These are phyloP conservation scores for Aureobasidium vineae DNA, from an alignment of 2,329 filamentous ascomycete genomes.

Conservation along the genomic window DNA sequence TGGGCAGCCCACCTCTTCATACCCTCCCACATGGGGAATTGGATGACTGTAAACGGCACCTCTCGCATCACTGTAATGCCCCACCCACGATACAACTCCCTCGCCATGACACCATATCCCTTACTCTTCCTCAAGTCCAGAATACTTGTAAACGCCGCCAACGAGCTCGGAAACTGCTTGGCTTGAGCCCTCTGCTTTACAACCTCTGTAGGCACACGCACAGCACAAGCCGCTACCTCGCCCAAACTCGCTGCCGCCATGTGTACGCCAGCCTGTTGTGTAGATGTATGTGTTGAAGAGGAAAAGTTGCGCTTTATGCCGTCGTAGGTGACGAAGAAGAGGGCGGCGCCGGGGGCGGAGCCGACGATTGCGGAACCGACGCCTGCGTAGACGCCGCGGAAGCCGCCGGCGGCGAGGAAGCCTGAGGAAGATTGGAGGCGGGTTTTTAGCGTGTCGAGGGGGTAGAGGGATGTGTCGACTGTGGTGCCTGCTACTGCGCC, in stretches of 20 bases:
- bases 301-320: slow-evolving; percentile 32
- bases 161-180: slow-evolving; percentile 69
- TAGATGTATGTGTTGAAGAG: background rate
- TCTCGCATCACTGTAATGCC: slow-evolving; percentile 90
- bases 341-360: slow-evolving; percentile 87
- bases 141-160: slow-evolving; percentile 68
- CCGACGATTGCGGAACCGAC: slow-evolving; percentile 87
- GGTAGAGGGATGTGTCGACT: slow-evolving; percentile 94
- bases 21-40: slow-evolving; percentile 95
- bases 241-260: slow-evolving; percentile 84
- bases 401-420: slow-evolving; percentile 81
- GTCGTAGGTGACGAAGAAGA: slow-evolving; percentile 69
- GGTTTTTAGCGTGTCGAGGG: slow-evolving; percentile 98
- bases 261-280: slow-evolving; percentile 53
- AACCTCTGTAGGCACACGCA: slow-evolving; percentile 93
- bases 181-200: slow-evolving; percentile 97
- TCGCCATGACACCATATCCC: slow-evolving; percentile 61
- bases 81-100: slow-evolving; percentile 89
- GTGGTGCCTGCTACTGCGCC: slow-evolving; percentile 91
- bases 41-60: slow-evolving; percentile 94
- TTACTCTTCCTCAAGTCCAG: slow-evolving; percentile 44
- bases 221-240: slow-evolving; percentile 86
- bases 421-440: slow-evolving; percentile 80
- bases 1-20: slow-evolving; percentile 70
- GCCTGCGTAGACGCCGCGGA: slow-evolving; percentile 89